Evolutionary conservation across 179 eudicot species (phyloP), one percentile per base, ranked within the genome.

Genomic region (Pouteria campechiana): DNA sequence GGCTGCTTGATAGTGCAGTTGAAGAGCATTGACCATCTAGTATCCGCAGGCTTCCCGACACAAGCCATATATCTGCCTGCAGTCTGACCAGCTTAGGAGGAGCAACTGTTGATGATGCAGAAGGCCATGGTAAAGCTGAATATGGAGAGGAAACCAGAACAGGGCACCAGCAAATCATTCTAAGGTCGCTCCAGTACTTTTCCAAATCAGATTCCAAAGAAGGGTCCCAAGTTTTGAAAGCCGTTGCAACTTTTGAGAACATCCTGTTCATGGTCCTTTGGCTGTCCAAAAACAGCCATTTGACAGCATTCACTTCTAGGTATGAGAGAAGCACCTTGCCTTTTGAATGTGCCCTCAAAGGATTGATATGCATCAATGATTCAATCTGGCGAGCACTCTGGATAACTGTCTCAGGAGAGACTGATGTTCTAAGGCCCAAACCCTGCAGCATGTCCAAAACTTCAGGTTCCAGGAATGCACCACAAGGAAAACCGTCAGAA

Each of bases 41-140:
- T 73, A 93, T 81, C 48, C 99, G 78, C 99, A 93, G 83, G 60
- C 96, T 80, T 21, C 83, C 99, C 23, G 99, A 93, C 58, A 74
- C 95, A 53, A 93, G 96, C 99, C 99, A 93, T 65, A 88, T 46
- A 52, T 93, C 99, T 21, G 66, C 43, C 67, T 60, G 62, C 37
- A 73, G 63, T 49, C 95, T 72, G 13, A 93, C 94, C 39, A 93
- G 79, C 69, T 80, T 93, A 3, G 99, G 99, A 59, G 99, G 95
- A 55, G 96, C 99, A 56, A 88, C 95, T 68, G 65, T 53, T 24
- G 96, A 78, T 32, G 93, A 73, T 33, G 74, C 71, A 10, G 52
- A 61, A 25, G 99, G 99, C 99, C 99, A 93, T 61, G 99, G 99
- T 60, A 93, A 69, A 55, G 81, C 64, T 59, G 57, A 58, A 65